Percentiles rank a stretch among this genome's conserved stretches.
phyloP scores from a whole-genome alignment of 371 early-diverging fungal genomes.

The Umbelopsis sp. region DNA sequence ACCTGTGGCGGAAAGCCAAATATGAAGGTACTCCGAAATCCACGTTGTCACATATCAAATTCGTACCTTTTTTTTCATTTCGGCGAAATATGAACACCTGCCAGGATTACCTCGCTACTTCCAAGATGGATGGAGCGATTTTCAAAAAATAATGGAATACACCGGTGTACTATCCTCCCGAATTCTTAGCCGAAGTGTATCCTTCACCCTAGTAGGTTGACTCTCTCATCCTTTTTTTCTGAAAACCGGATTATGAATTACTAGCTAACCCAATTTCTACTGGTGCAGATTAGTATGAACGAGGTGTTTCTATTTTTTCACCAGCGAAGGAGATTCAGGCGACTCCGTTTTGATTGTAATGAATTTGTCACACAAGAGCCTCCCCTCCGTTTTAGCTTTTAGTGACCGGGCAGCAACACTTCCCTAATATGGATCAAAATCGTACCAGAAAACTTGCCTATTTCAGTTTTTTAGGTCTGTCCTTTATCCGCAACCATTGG shows the following conservation, averaged over 20 bases:
- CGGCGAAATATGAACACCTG: background rate
- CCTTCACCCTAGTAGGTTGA: no score
- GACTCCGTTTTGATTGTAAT: no score
- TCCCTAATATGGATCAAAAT: conserved; percentile 12
- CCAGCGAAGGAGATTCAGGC: no score
- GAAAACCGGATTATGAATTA: no score
- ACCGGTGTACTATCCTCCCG: no score
- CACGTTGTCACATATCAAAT: conserved; percentile 14
- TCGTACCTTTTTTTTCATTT: conserved; percentile 1
- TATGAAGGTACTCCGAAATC: conserved; percentile 1
- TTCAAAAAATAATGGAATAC: no score
- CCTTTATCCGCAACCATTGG: background rate
- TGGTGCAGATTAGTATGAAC: no score
- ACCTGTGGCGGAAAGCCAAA: conserved; percentile 15
- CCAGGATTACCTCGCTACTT: background rate
- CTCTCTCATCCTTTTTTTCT: no score
- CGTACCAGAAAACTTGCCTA: conserved; percentile 12
- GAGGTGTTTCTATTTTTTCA: no score
- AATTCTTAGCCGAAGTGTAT: no score
- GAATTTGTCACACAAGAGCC: no score
- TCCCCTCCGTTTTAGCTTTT: background rate
- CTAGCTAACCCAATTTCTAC: no score
- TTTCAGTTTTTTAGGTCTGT: background rate
- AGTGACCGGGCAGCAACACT: background rate
- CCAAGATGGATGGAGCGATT: background rate